These are phyloP conservation scores for Plasmodium berghei DNA, from an alignment of 169 alveolate genomes.

Conservation along the genomic window DNA sequence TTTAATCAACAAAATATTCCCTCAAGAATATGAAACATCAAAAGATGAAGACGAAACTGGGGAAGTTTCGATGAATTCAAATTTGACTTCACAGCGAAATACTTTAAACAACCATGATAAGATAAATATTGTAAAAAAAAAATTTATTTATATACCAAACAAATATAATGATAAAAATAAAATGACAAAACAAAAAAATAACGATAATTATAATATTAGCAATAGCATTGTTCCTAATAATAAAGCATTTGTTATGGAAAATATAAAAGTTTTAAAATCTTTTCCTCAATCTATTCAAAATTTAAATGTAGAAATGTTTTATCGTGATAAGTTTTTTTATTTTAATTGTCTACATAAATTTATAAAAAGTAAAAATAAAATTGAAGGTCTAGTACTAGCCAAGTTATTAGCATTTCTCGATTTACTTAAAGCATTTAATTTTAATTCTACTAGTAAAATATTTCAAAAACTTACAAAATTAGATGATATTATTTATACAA, in stretches of 20 bases:
- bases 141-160: slow-evolving; percentile 37
- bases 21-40: slow-evolving; percentile 1
- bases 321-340: slow-evolving; percentile 56
- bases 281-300: slow-evolving; percentile 64
- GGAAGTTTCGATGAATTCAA: too few species aligned
- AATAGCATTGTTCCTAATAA: not conserved
- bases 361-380: slow-evolving; percentile 68
- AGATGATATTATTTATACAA: slow-evolving; percentile 21
- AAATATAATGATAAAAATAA: not conserved
- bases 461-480: slow-evolving; percentile 22
- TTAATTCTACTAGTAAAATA: slow-evolving; percentile 12
- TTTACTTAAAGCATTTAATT: slow-evolving; percentile 34
- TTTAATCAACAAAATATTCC: slow-evolving; percentile 9
- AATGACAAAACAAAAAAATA: too few species aligned
- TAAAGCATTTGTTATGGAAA: slow-evolving; percentile 44
- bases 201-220: not conserved
- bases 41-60: not conserved
- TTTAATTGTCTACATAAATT: slow-evolving; percentile 49
- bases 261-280: slow-evolving; percentile 42
- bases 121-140: slow-evolving; percentile 7
- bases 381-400: slow-evolving; percentile 36
- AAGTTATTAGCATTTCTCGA: slow-evolving; percentile 39
- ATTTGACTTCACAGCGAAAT: not conserved
- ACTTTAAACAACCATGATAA: not conserved
- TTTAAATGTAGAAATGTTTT: slow-evolving; percentile 47